Conservation (phyloP, 129 eudicot genomes). For the Lonicera japonica region DNA sequence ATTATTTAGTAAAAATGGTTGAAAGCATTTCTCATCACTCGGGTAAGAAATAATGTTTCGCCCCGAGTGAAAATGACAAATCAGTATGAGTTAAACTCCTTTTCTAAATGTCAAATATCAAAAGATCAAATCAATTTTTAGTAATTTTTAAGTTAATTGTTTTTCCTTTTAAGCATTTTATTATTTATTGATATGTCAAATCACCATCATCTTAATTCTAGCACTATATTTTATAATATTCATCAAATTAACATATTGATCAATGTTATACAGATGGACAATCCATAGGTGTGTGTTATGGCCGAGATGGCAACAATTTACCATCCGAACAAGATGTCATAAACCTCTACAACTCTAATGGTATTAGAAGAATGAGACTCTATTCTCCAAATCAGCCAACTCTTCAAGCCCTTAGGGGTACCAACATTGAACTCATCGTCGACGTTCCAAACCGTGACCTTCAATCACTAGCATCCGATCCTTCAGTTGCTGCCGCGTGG, state of each 20-base stretch:
- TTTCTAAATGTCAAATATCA: too few relatives aligned
- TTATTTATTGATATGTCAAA: too few relatives aligned
- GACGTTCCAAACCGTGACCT: conserved; percentile 37
- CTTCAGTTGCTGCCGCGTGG: conserved; percentile 34
- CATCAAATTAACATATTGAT: neutral
- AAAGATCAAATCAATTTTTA: too few relatives aligned
- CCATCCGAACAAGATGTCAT: conserved; percentile 24
- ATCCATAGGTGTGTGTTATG: conserved; percentile 36
- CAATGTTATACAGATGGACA: conserved; percentile 28
- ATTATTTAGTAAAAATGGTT: too few relatives aligned
- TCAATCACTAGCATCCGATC: conserved; percentile 23
- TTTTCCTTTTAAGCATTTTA: too few relatives aligned
- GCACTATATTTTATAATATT: too few relatives aligned
- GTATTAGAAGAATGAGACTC: conserved; percentile 41
- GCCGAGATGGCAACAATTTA: conserved; percentile 20
- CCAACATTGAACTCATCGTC: conserved; percentile 41
- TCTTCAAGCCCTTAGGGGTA: conserved; percentile 40
- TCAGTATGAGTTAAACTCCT: too few relatives aligned
- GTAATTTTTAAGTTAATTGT: too few relatives aligned
- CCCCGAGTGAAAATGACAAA: too few relatives aligned
- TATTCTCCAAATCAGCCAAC: conserved; percentile 30
- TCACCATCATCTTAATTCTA: too few relatives aligned
- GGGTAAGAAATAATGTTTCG: too few relatives aligned
- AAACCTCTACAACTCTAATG: conserved; percentile 19
- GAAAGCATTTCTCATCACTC: too few relatives aligned